Base-by-base conservation (phyloP, 140 eudicot species). In the Senecio squalidus region DNA sequence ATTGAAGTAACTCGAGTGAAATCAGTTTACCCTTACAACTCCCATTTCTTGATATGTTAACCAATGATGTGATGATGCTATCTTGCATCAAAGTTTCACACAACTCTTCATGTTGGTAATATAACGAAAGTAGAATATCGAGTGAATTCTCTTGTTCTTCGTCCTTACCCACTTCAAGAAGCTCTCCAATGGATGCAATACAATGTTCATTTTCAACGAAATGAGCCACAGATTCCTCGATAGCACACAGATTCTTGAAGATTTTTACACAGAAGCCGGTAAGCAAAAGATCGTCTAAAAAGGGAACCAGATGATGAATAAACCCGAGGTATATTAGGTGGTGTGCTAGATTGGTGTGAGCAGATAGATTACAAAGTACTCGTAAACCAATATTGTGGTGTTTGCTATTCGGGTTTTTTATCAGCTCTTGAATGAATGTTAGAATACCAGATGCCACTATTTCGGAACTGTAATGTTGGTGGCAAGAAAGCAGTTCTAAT, bases 301-400 rank as follows among this genome's bases (percentile, higher is more conserved):
- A 53, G 0, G 79, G 74, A 7, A 52, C 65, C 40, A 74, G 52
- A n/a, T 60, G 38, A 38, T 61, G 55, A 20, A 74, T 67, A 48
- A 59, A 74, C 1, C 67, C 79, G 46, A 74, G 55, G 55, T 68
- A 74, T 30, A 74, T 60, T 22, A 68, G 61, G 79, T 74, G 79
- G 43, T 74, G 60, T 13, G 70, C 66, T 13, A 74, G 53, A 43
- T 68, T 75, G 23, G 26, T 60, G 55, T 67, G 75, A 54, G 47
- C 54, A 4, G 79, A 74, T 16, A 74, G 29, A 23, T 62, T 74
- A 68, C 71, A 60, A 10, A 74, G 66, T 14, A 62, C 62, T 55
- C 48, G 28, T 6, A 74, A 15, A 40, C 61, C 27, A 51, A 47
- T 36, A 60, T 44, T 47, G 56, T 74, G 66, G 46, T 67, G 50